Base-by-base conservation (phyloP, 169 alveolate genomes). In the Babesia ovata region DNA sequence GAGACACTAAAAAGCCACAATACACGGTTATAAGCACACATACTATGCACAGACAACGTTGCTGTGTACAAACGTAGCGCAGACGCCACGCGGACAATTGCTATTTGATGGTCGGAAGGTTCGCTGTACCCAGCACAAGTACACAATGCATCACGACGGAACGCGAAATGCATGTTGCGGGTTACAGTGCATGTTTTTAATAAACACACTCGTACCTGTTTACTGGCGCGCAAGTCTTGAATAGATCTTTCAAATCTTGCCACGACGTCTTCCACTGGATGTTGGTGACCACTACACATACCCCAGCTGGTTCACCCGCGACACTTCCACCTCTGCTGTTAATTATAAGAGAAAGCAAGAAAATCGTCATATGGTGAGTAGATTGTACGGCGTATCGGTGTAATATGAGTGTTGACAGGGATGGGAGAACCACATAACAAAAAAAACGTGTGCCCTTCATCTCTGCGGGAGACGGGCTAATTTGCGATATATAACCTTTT, bases 211-310 rank as follows among this genome's bases (percentile, higher is more conserved):
- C 85, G n/a, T 86, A 86, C 84, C 93, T 85, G 39, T 63, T 70
- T 28, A 88, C 92, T 4, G 85, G 58, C 24, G 90, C 93, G 72
- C 91, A 87, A 24, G 69, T 85, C 57, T 71, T 88, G 86, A 88
- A 88, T 19, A 88, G 84, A 58, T 88, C 93, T 63, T 88, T 88
- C 52, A 88, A 65, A 69, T 81, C 88, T 48, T 85, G 84, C 93
- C 93, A 88, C 16, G 90, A 63, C 16, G 90, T 83, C 46, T 45
- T 83, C 90, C 90, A 83, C 48, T 83, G 90, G 44, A 83, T 54
- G 60, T 83, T 83, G n/a, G 90, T 83, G 42, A 83, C 90, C 42
- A 74, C 26, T 26, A 83, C 83, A 69, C 78, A 63, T 13, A 70
- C 81, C n/a, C 86, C 90, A 42, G 54, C 28, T 8, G 22, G 33